Evolutionary conservation across 169 alveolate species (phyloP).

Genomic region (Plasmodium vinckei): DNA sequence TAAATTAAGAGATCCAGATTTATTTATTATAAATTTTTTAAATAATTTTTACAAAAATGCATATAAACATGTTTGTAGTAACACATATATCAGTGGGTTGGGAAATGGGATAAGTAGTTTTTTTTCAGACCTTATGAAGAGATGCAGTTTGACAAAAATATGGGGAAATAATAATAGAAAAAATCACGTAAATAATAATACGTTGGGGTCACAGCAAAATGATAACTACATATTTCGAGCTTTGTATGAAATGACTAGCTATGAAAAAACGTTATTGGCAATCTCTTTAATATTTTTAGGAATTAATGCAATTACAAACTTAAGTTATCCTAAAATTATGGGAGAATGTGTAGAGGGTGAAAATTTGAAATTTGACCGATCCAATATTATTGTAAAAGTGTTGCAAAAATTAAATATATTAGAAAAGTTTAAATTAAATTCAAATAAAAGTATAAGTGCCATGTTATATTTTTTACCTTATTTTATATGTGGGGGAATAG

Average conservation of each 20-base stretch:
- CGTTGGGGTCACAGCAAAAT: background rate
- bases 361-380: background rate
- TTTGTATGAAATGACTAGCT: slow-evolving; percentile 32
- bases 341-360: slow-evolving; percentile 16
- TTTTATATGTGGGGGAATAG: slow-evolving; percentile 59
- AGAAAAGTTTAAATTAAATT: background rate
- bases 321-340: slow-evolving; percentile 72
- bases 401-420: slow-evolving; percentile 23
- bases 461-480: slow-evolving; percentile 23
- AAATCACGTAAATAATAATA: too few species aligned
- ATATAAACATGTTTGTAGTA: too few species aligned
- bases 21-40: too few species aligned
- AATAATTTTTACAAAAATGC: too few species aligned
- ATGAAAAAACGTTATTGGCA: slow-evolving; percentile 25
- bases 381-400: background rate
- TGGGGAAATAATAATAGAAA: too few species aligned
- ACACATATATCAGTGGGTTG: too few species aligned
- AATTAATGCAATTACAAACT: slow-evolving; percentile 53
- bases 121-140: too few species aligned
- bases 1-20: background rate
- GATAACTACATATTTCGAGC: slow-evolving; percentile 42
- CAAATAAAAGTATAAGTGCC: background rate
- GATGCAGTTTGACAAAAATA: too few species aligned
- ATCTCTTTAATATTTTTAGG: slow-evolving; percentile 44
- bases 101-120: too few species aligned